Conservation (phyloP, 108 stramenopile species). For the Nitzschia inconspicua region DNA sequence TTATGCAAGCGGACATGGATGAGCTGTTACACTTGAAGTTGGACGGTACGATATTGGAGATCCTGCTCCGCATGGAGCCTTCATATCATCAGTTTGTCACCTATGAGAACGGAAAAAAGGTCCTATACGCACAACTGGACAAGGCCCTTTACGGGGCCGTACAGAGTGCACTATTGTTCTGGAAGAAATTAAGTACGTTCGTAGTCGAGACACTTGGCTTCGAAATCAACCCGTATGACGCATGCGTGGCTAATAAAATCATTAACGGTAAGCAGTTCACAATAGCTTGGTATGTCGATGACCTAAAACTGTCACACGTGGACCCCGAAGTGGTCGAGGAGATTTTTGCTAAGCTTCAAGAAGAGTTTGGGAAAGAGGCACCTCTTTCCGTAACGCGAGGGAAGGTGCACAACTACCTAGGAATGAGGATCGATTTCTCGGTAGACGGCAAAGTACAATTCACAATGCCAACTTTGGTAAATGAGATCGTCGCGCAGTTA, state of each 20-base stretch:
- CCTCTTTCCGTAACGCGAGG: constrained; percentile 28
- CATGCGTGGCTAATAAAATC: constrained; percentile 37
- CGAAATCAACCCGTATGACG: too few relatives aligned
- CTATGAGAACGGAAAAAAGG: too few relatives aligned
- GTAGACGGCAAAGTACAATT: constrained; percentile 12
- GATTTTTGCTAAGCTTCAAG: too few relatives aligned
- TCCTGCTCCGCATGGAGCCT: too few relatives aligned
- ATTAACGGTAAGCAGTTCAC: constrained; percentile 30
- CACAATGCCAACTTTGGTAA: constrained; percentile 16
- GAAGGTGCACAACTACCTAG: constrained; percentile 39
- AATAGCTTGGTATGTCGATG: constrained; percentile 31
- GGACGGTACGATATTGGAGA: too few relatives aligned
- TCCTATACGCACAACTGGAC: too few relatives aligned
- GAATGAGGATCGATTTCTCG: constrained; percentile 32
- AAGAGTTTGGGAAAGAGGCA: constrained; percentile 13
- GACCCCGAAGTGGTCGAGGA: constrained; percentile 12
- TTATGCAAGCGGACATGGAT: too few relatives aligned
- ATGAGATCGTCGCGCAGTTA: constrained; percentile 3
- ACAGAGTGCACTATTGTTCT: too few relatives aligned
- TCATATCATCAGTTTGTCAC: too few relatives aligned
- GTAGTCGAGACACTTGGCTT: too few relatives aligned
- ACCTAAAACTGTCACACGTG: constrained; percentile 32
- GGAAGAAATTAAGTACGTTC: too few relatives aligned
- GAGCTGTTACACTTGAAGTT: background rate
- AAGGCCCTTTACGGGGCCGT: too few relatives aligned